Evolutionary conservation across 306 rosid genomes (phyloP).

Genomic region (Macrotyloma uniflorum): DNA sequence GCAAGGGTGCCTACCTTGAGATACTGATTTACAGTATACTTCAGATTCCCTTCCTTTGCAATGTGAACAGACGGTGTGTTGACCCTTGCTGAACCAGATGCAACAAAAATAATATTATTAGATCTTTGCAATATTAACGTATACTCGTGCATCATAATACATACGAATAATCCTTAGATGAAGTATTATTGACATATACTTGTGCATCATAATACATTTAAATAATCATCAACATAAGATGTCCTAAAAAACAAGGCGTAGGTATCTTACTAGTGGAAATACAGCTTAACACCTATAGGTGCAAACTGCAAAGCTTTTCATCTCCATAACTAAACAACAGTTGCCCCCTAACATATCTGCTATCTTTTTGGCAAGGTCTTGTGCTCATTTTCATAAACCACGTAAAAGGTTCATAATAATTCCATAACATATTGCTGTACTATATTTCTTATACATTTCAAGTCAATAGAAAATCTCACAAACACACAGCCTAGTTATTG

Average conservation of each 20-base stretch:
- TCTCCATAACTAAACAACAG: not conserved
- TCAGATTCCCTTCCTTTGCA: constrained; percentile 96
- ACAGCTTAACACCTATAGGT: constrained; percentile 7
- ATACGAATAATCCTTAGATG: constrained; percentile 4
- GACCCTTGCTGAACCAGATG: constrained; percentile 56
- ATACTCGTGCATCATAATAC: constrained; percentile 12
- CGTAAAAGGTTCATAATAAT: not conserved
- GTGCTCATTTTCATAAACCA: constrained; percentile 6
- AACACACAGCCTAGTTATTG: not conserved
- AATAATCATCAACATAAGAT: constrained; percentile 10
- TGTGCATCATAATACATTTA: constrained; percentile 12
- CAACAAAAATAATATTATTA: constrained; percentile 30
- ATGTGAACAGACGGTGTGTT: constrained; percentile 73
- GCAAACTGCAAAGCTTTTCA: constrained; percentile 1
- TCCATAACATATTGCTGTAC: constrained; percentile 26
- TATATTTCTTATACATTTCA: not conserved
- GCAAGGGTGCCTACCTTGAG: constrained; percentile 56
- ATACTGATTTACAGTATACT: constrained; percentile 82
- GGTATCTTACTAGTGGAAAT: not conserved
- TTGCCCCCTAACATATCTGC: not conserved
- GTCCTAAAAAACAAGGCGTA: not conserved
- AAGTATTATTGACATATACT: not conserved
- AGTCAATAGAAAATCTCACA: constrained; percentile 9
- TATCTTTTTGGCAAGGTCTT: not conserved
- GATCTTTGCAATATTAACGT: not conserved